phyloP scores from a whole-genome alignment of 805 yeast species.

The Myxozyma lipomycoides region DNA sequence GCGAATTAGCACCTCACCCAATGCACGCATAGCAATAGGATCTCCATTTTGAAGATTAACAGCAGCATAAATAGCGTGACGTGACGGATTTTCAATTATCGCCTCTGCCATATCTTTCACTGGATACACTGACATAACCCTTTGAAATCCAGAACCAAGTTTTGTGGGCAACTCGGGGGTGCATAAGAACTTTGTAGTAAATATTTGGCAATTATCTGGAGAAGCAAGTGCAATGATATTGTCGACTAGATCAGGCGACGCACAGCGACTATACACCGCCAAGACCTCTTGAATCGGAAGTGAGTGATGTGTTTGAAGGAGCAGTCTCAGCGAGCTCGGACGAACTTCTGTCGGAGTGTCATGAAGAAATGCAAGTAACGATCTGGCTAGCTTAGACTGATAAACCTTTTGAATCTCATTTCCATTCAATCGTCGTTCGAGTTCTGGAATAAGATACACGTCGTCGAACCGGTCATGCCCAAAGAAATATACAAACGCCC shows the following conservation, averaged over 20 bases:
- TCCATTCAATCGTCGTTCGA: background rate
- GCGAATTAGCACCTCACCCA: background rate
- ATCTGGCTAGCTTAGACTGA: background rate
- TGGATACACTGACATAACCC: background rate
- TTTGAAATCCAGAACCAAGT: background rate
- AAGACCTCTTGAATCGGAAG: background rate
- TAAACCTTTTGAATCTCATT: background rate
- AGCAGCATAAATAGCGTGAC: background rate
- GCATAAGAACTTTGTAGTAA: background rate
- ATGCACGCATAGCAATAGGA: background rate
- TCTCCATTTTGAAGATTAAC: background rate
- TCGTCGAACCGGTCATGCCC: background rate
- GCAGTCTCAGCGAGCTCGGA: background rate
- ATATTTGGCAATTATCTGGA: background rate
- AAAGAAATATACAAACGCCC: constrained; percentile 14
- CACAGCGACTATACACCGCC: background rate
- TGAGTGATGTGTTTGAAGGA: background rate
- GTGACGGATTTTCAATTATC: background rate
- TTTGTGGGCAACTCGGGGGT: background rate
- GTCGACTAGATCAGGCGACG: background rate
- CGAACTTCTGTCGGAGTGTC: background rate
- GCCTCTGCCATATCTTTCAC: background rate
- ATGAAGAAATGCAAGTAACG: background rate
- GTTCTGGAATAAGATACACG: background rate
- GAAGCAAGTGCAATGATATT: background rate